Evolutionary conservation across 208 protist species (phyloP).

Genomic region (Acanthamoeba healyi): DNA sequence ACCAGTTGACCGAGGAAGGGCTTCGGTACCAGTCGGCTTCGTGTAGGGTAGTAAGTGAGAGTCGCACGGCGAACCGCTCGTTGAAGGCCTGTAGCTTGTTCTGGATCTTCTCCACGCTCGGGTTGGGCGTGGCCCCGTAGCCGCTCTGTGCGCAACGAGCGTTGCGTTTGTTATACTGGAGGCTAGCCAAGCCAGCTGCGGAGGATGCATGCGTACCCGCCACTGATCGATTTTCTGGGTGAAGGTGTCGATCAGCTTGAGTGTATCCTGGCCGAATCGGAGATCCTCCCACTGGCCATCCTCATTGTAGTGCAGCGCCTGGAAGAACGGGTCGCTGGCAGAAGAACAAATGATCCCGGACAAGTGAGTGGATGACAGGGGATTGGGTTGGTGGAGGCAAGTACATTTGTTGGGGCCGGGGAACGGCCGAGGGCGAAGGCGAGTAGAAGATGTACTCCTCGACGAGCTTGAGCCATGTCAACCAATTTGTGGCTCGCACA

Average conservation of each 20-base stretch:
- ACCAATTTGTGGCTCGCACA: slow-evolving; percentile 10
- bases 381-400: too few species aligned
- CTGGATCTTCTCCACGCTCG: slow-evolving; percentile 27
- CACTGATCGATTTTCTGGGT: slow-evolving; percentile 45
- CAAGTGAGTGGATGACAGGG: not conserved
- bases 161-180: too few species aligned
- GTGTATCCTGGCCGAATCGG: slow-evolving; percentile 67
- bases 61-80: slow-evolving; percentile 52
- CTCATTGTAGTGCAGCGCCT: slow-evolving; percentile 61
- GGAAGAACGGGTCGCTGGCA: slow-evolving; percentile 58
- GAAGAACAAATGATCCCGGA: not conserved
- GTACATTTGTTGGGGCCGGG: slow-evolving; percentile 25
- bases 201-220: not conserved
- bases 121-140: not conserved
- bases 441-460: slow-evolving; percentile 68
- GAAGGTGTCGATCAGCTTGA: slow-evolving; percentile 39
- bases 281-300: slow-evolving; percentile 68
- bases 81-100: slow-evolving; percentile 59
- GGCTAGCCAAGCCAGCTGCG: too few species aligned
- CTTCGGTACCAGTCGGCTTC: slow-evolving; percentile 65
- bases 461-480: slow-evolving; percentile 68
- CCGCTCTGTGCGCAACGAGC: not conserved
- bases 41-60: slow-evolving; percentile 64
- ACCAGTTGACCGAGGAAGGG: too few species aligned
- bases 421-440: slow-evolving; percentile 2